These are phyloP conservation scores for Acacia melanoxylon DNA, from an alignment of 306 rosid genomes.

Conservation along the genomic window DNA sequence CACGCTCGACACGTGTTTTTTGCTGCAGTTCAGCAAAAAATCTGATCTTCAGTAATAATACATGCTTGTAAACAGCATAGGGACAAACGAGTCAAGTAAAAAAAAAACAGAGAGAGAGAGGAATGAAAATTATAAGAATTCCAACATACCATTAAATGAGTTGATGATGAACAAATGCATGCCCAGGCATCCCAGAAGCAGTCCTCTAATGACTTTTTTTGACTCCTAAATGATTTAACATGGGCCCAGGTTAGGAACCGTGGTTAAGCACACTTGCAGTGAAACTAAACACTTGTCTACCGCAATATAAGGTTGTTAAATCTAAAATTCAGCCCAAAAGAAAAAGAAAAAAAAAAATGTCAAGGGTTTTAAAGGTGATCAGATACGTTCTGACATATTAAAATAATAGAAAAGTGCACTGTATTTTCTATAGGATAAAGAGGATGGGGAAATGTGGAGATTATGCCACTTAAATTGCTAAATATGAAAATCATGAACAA, in stretches of 20 bases:
- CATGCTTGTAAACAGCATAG: constrained; percentile 27
- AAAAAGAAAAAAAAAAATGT: not conserved
- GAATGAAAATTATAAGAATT: constrained; percentile 28
- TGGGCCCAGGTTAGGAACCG: constrained; percentile 37
- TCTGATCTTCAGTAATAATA: constrained; percentile 9
- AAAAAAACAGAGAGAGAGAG: not conserved
- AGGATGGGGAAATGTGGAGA: not conserved
- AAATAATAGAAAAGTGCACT: not conserved
- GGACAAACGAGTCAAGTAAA: not conserved
- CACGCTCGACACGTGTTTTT: constrained; percentile 84
- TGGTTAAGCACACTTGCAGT: constrained; percentile 25
- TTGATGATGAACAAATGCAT: constrained; percentile 84
- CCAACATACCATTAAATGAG: constrained; percentile 74
- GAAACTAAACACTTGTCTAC: constrained; percentile 19
- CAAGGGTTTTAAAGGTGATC: not conserved
- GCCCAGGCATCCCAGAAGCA: constrained; percentile 99
- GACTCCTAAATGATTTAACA: constrained; percentile 48
- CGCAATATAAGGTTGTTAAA: not conserved
- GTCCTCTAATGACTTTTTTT: constrained; percentile 73
- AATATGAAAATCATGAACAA: not conserved
- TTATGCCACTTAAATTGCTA: constrained; percentile 12
- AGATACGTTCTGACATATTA: not conserved
- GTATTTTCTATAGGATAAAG: not conserved
- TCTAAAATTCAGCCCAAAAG: not conserved
- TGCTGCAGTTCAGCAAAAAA: constrained; percentile 57